Conservation (phyloP, 2,329 filamentous ascomycete species). For the Colletotrichum sp. region DNA sequence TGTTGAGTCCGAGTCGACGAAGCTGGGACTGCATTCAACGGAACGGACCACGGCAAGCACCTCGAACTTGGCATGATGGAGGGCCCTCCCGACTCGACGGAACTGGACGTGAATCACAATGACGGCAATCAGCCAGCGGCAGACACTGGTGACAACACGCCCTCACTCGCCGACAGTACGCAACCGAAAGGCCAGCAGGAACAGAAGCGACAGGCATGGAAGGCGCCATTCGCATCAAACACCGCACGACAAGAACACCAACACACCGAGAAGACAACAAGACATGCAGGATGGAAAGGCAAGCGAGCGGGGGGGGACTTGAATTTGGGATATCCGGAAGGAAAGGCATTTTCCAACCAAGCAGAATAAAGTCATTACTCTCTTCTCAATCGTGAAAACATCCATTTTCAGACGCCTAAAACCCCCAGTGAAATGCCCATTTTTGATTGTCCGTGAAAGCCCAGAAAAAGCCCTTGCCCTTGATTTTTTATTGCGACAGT, state of each 20-base stretch:
- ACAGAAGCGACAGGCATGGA: too few relatives aligned
- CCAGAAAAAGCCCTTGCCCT: background rate
- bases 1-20: background rate
- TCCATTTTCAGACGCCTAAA: constrained; percentile 17
- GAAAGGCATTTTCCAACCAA: background rate
- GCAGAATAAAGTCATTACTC: background rate
- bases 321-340: background rate
- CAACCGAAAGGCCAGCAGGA: background rate
- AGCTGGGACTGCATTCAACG: rapidly evolving
- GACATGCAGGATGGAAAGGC: background rate
- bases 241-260: background rate
- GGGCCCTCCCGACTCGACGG: background rate
- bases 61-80: background rate
- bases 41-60: background rate
- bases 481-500: background rate
- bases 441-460: background rate
- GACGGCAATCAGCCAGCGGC: background rate
- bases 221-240: background rate
- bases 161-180: background rate
- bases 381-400: background rate
- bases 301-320: background rate
- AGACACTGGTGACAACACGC: background rate
- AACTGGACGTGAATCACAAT: background rate
- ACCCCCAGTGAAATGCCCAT: background rate
- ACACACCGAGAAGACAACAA: background rate